phyloP scores from a whole-genome alignment of 805 yeast species.

The Kuraishia hungarica region DNA sequence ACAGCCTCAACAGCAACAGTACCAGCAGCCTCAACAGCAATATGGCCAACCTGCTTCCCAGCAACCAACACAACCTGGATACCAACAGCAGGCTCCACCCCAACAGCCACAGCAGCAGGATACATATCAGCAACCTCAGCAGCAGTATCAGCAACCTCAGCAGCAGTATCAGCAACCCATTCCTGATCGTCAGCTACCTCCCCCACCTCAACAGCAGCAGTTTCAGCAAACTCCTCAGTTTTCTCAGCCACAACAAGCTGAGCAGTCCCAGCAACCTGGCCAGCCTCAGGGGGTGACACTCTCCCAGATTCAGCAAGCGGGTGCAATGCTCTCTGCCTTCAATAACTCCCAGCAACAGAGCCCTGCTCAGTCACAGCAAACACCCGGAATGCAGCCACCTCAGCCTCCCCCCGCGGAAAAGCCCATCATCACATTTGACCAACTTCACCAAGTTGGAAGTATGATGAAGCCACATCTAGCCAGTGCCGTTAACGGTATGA shows the following conservation, averaged over 20 bases:
- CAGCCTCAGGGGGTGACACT: slow-evolving; percentile 9
- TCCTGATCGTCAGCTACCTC: slow-evolving; percentile 1
- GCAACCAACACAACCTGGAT: too few species aligned
- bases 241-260: slow-evolving; percentile 4
- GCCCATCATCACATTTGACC: slow-evolving; percentile 7
- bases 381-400: slow-evolving; percentile 7
- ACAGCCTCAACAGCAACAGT: slow-evolving; percentile 9
- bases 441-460: slow-evolving; percentile 2
- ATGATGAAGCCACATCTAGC: slow-evolving; percentile 2
- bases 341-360: slow-evolving; percentile 1
- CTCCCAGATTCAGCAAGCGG: slow-evolving; percentile 10
- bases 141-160: slow-evolving; percentile 13
- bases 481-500: background rate
- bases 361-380: slow-evolving; percentile 8
- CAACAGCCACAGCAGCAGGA: slow-evolving; percentile 10
- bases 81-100: too few species aligned
- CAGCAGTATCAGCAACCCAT: slow-evolving; percentile 2
- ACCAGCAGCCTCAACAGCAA: slow-evolving; percentile 10
- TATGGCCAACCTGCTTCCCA: too few species aligned
- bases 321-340: slow-evolving; percentile 7
- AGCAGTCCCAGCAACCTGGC: slow-evolving; percentile 5
- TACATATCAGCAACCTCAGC: slow-evolving; percentile 15
- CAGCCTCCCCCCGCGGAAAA: slow-evolving; percentile 9
- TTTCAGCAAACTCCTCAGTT: slow-evolving; percentile 2
- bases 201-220: slow-evolving; percentile 5